phyloP scores from a whole-genome alignment of 1,139 yeast genomes.

The Meyerozyma sp. region DNA sequence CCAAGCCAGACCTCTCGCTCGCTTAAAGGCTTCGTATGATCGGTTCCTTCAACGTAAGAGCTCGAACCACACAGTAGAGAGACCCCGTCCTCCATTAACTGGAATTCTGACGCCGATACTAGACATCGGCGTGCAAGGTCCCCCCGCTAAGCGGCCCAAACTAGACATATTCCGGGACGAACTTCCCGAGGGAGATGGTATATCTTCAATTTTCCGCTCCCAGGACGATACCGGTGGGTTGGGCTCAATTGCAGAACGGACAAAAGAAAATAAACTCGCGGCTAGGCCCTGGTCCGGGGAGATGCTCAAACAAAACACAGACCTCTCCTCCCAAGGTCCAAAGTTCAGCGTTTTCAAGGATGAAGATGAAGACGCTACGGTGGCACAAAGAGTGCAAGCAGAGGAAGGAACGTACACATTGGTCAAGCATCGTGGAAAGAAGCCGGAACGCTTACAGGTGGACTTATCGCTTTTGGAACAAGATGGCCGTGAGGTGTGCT shows the following conservation, averaged over 20 bases:
- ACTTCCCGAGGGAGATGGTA: conserved; percentile 10
- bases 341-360: conserved; percentile 42
- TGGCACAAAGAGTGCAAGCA: not conserved
- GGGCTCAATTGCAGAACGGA: conserved; percentile 46
- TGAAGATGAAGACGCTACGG: conserved; percentile 1
- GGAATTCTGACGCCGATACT: conserved; percentile 2
- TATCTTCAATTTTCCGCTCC: conserved; percentile 20
- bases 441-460: conserved; percentile 58
- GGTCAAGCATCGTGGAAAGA: conserved; percentile 53
- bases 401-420: conserved; percentile 34
- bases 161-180: conserved; percentile 28
- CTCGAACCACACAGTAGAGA: not conserved
- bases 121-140: conserved; percentile 2
- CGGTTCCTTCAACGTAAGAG: conserved; percentile 38
- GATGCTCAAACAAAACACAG: conserved; percentile 34
- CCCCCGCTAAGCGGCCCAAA: conserved; percentile 17
- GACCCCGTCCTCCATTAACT: conserved; percentile 1
- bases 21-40: conserved; percentile 47
- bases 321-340: conserved; percentile 9
- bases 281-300: conserved; percentile 72
- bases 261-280: conserved; percentile 59
- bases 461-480: conserved; percentile 57
- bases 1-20: conserved; percentile 57
- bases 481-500: conserved; percentile 42
- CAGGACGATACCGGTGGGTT: conserved; percentile 22